Evolutionary conservation across 2,329 filamentous ascomycete species (phyloP).

Genomic region (Didymella keratinophila): DNA sequence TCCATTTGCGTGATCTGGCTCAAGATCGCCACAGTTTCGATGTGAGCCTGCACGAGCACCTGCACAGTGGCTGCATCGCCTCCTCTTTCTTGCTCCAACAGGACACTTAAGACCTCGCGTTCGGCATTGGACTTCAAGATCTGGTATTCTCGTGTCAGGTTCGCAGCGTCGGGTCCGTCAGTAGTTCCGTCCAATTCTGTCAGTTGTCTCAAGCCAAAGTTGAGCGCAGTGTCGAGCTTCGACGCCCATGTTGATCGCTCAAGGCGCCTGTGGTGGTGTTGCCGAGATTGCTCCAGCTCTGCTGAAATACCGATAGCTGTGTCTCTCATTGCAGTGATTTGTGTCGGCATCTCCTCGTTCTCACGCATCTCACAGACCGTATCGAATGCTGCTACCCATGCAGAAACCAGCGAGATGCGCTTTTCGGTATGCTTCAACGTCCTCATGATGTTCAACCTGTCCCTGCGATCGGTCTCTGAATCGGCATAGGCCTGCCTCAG

Average conservation of each 20-base stretch:
- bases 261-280: constrained; percentile 87
- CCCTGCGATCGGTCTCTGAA: constrained; percentile 76
- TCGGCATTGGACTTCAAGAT: constrained; percentile 83
- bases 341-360: constrained; percentile 71
- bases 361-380: constrained; percentile 76
- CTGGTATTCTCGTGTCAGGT: constrained; percentile 81
- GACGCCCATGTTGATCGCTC: constrained; percentile 86
- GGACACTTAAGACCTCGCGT: constrained; percentile 76
- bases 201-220: constrained; percentile 83
- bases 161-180: constrained; percentile 73
- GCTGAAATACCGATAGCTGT: constrained; percentile 86
- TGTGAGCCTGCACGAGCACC: constrained; percentile 85
- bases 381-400: constrained; percentile 94
- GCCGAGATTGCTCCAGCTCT: constrained; percentile 87
- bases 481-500: constrained; percentile 87
- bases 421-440: constrained; percentile 83
- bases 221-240: constrained; percentile 83
- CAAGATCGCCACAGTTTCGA: constrained; percentile 86
- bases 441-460: constrained; percentile 81
- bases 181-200: constrained; percentile 70
- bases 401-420: constrained; percentile 83
- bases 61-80: constrained; percentile 82
- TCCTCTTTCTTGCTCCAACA: constrained; percentile 83
- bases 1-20: constrained; percentile 82
- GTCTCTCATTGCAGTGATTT: constrained; percentile 74